A percentile compares a stretch with the other conserved stretches of the same genome.
phyloP scores from a whole-genome alignment of 495 filamentous ascomycete species.

The Penicillium fimorum region DNA sequence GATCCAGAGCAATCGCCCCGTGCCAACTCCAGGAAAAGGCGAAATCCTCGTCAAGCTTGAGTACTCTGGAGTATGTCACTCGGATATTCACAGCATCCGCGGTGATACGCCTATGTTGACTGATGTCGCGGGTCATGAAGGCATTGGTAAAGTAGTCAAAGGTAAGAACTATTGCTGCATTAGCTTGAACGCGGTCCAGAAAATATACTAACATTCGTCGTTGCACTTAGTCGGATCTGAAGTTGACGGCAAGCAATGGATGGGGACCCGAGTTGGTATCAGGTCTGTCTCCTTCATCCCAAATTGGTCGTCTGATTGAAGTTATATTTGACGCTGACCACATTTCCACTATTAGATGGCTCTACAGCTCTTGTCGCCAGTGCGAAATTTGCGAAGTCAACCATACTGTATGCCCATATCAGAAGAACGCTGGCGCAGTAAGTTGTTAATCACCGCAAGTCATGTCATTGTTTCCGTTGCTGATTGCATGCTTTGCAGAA shows the following conservation, averaged over 20 bases:
- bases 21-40: constrained; percentile 35
- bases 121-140: constrained; percentile 47
- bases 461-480: not conserved
- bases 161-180: constrained; percentile 19
- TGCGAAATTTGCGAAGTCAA: constrained; percentile 50
- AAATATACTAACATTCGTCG: not conserved
- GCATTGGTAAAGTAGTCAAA: constrained; percentile 39
- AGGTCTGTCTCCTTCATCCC: constrained; percentile 25
- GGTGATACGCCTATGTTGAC: constrained; percentile 49
- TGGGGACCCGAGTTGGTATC: constrained; percentile 39
- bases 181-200: not conserved
- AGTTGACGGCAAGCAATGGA: constrained; percentile 32
- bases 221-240: constrained; percentile 28
- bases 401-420: constrained; percentile 43
- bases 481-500: constrained; percentile 24
- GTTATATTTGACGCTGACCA: not conserved
- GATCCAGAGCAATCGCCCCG: constrained; percentile 30
- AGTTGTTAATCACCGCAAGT: not conserved
- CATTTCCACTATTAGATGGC: constrained; percentile 31
- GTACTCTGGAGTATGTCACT: constrained; percentile 46
- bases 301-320: not conserved
- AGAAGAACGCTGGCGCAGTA: constrained; percentile 47
- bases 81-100: constrained; percentile 44
- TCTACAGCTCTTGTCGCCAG: constrained; percentile 43
- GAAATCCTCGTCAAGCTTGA: constrained; percentile 44